Base-by-base conservation (phyloP, 257 asterid species). In the Solanum etuberosum region DNA sequence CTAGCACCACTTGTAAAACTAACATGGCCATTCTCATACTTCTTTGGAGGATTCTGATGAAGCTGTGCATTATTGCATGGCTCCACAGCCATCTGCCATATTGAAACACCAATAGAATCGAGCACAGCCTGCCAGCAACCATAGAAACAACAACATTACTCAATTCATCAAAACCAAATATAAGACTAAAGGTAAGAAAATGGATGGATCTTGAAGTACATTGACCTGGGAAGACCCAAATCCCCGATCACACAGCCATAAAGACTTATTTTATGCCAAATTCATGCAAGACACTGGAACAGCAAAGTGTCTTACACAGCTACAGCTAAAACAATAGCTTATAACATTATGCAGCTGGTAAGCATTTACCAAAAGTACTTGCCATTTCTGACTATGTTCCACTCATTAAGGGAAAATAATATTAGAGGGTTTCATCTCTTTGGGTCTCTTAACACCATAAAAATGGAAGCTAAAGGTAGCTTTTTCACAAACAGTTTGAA, bases 1-100 rank as follows among this genome's bases (percentile, higher is more conserved):
- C 83, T 91, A 86, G 89, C 91, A 83, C 87, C 86, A 68, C 67
- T 83, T 72, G 90, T 84, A 72, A 89, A 74, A 86, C 86, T 87
- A 84, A 77, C 90, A 71, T 87, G 91, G 38, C 98, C 98, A 89
- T 94, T 96, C 89, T 91, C 95, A 86, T 31, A 29, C 70, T 87
- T 31, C 48, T 86, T 81, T 9, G 82, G 85, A 87, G 59, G 86
- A 81, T 86, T 91, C n/a, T 5, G 48, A 32, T 67, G 83, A 65
- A 65, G 85, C 81, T 83, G 89, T 13, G 68, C 78, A 86, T 65
- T 91, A 81, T 61, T 82, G 74, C 86, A 74, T 27, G 98, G 97
- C 88, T 95, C 97, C 32, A 93, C 97, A 73, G 98, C 98, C 91
- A 96, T 93, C 91, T 97, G 98, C 99, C 99, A 96, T 61, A 97